These are phyloP conservation scores for Neoboletus subvelutipes DNA, from an alignment of 768 basidiomycete species.

Conservation along the genomic window DNA sequence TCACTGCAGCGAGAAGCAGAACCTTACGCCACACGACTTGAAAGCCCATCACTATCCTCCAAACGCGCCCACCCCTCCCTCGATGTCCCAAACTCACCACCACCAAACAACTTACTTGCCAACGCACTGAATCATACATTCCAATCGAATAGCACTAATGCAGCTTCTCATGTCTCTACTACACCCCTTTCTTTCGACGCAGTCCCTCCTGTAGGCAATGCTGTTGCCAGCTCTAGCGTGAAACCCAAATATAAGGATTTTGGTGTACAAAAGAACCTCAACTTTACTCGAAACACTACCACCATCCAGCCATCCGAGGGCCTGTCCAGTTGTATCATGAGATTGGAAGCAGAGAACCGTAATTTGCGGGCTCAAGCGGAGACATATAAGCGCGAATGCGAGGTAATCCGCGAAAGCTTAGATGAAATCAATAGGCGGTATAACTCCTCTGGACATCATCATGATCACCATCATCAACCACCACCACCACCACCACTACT, in stretches of 20 bases:
- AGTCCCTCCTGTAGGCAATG: constrained; percentile 1
- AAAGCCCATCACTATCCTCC: constrained; percentile 19
- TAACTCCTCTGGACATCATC: neutral
- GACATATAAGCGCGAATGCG: constrained; percentile 5
- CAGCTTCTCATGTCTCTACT: constrained; percentile 6
- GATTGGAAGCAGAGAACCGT: constrained; percentile 18
- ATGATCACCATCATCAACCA: neutral
- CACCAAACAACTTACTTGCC: constrained; percentile 17
- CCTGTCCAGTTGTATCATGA: constrained; percentile 13
- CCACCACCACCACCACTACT: neutral
- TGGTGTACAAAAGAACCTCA: constrained; percentile 25
- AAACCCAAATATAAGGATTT: constrained; percentile 18
- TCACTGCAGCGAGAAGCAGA: constrained; percentile 32
- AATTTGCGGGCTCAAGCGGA: constrained; percentile 11
- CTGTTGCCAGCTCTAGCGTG: neutral
- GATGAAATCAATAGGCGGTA: constrained; percentile 15
- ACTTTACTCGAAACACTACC: constrained; percentile 20
- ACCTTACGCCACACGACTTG: constrained; percentile 25
- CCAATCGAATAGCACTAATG: constrained; percentile 20
- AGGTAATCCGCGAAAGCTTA: constrained; percentile 5
- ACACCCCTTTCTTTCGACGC: constrained; percentile 5
- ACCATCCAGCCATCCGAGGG: constrained; percentile 2
- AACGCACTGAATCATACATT: constrained; percentile 31
- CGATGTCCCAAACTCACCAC: neutral
- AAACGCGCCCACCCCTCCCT: neutral